These are phyloP conservation scores for Backusella westeae DNA, from an alignment of 192 early-diverging fungal genomes.

Conservation along the genomic window DNA sequence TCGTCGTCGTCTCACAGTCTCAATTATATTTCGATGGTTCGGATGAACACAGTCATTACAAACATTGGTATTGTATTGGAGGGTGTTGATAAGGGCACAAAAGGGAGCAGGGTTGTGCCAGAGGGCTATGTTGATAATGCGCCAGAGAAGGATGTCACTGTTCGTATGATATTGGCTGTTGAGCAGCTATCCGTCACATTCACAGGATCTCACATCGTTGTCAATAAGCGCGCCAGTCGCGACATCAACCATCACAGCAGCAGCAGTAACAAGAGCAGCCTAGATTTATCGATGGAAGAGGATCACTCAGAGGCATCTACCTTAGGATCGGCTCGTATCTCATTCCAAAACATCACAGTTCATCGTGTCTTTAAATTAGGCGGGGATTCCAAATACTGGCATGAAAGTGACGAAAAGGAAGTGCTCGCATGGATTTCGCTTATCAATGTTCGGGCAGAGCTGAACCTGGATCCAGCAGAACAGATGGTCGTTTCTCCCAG, in stretches of 20 bases:
- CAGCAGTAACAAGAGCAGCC: background rate
- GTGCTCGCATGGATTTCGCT: conserved; percentile 5
- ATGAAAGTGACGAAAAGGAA: background rate
- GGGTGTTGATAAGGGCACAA: conserved; percentile 14
- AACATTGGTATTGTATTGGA: conserved; percentile 5
- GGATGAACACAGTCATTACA: background rate
- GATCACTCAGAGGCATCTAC: background rate
- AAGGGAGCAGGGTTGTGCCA: background rate
- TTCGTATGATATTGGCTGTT: background rate
- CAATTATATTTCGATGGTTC: background rate
- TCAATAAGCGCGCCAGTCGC: background rate
- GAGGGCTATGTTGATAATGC: conserved; percentile 33
- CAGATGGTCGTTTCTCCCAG: background rate
- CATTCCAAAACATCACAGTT: background rate
- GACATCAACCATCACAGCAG: background rate
- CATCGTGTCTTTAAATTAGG: background rate
- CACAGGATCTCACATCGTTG: conserved; percentile 12
- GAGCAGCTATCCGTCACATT: conserved; percentile 19
- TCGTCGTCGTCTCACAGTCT: background rate
- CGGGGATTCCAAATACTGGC: background rate
- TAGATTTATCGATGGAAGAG: background rate
- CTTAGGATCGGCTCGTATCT: background rate
- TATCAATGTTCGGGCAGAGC: background rate
- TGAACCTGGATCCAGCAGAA: background rate
- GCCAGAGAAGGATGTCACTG: conserved; percentile 20